Evolutionary conservation across 2,329 filamentous ascomycete genomes (phyloP), one percentile per base, ranked within the genome.

Genomic region (Phyllosticta citriasiana): DNA sequence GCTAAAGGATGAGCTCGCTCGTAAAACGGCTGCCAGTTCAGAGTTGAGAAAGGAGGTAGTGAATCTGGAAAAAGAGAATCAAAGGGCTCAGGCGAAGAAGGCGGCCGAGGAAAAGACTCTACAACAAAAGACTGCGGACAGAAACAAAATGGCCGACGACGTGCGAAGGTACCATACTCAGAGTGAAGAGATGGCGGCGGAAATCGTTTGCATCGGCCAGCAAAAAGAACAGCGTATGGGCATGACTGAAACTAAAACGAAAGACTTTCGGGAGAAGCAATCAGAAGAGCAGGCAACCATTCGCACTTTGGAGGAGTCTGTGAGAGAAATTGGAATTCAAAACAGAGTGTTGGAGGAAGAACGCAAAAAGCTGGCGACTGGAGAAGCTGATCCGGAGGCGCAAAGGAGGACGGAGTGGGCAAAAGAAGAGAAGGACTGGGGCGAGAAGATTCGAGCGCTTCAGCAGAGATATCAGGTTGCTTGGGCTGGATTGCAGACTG

Each of bases 11-110:
- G 82, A 86, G 22, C 80, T 94, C 59, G 94, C 89, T 71, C 90
- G 96, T 69, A 96, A 95, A 72, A 93, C 97, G 65, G 91, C 95
- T 68, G 88, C 87, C 57, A 97, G 91, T 56, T 86, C 89, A 53
- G 91, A 91, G 69, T 76, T 97, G 59, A 90, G 88, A 69, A 88
- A 88, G 64, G 87, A 93, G 70, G 86, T 95, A 59, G 87, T 89
- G 58, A 84, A 84, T 54, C 84, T 92, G 5, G 91, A 95, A 72
- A 85, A 90, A 59, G 81, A 89, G 65, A 96, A 95, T 78, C 85
- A 91, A 55, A 82, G 85, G 4, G 88, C 89, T 1, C 88, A 95
- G 70, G 89, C 88, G 65, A 87, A 88, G 63, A 89, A 88, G 67
- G 81, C 83, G 0, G 89, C 92, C 69, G 89, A 89, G 69, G 90